Percentiles rank a stretch among this genome's conserved stretches.
These are phyloP conservation scores for Pezicula rhizophila DNA, from an alignment of 2,329 filamentous ascomycete genomes.

Conservation along the genomic window DNA sequence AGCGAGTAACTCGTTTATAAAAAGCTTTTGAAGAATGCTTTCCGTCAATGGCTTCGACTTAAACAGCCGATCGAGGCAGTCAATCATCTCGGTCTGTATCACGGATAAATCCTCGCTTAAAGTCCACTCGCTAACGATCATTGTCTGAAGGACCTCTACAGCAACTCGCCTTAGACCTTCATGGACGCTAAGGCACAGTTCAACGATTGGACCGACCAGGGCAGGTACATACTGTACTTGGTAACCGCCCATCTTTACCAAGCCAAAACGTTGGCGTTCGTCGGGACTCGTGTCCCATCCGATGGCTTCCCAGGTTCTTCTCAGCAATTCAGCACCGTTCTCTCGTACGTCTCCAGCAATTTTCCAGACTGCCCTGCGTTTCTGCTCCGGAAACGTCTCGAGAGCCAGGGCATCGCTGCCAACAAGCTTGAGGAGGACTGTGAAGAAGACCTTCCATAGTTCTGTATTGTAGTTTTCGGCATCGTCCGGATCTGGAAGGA, in stretches of 20 bases:
- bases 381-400: conserved; percentile 96
- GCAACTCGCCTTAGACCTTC: conserved; percentile 84
- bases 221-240: conserved; percentile 97
- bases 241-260: conserved; percentile 86
- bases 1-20: conserved; percentile 77
- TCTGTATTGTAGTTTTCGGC: conserved; percentile 79
- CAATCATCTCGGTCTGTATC: conserved; percentile 94
- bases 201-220: conserved; percentile 84
- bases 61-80: conserved; percentile 84
- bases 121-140: conserved; percentile 98
- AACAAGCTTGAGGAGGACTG: conserved; percentile 80
- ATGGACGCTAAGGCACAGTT: conserved; percentile 91
- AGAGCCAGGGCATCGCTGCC: conserved; percentile 83
- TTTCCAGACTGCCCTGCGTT: conserved; percentile 94
- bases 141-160: conserved; percentile 88
- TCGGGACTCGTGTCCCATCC: conserved; percentile 89
- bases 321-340: conserved; percentile 78
- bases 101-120: conserved; percentile 85
- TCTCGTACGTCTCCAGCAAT: conserved; percentile 95
- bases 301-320: conserved; percentile 87
- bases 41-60: conserved; percentile 84
- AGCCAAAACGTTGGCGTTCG: conserved; percentile 69
- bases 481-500: conserved; percentile 83
- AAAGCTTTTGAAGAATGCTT: conserved; percentile 85
- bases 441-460: conserved; percentile 90